Conservation (phyloP, 2,329 filamentous ascomycete genomes). For the Epicoccum sorghinum region DNA sequence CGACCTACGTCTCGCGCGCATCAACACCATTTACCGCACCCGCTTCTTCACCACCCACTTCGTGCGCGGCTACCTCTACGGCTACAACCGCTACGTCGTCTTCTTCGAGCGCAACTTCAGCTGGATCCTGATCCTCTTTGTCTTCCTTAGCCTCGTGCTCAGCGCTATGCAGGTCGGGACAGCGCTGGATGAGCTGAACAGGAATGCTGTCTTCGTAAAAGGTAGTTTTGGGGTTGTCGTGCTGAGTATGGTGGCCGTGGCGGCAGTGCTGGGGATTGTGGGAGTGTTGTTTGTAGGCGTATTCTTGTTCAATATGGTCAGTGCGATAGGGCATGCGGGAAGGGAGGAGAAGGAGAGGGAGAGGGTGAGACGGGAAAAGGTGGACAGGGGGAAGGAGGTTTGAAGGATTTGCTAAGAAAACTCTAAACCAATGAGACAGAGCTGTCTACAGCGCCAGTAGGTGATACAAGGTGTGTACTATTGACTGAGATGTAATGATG, state of each 20-base stretch:
- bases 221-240: slow-evolving; percentile 45
- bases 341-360: slow-evolving; percentile 45
- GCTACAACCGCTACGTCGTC: slow-evolving; percentile 48
- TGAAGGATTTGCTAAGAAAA: no score
- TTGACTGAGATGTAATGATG: no score
- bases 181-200: slow-evolving; percentile 30
- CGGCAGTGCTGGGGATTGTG: slow-evolving; percentile 34
- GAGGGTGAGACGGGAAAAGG: slow-evolving; percentile 14
- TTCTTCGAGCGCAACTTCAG: slow-evolving; percentile 49
- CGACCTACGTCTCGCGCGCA: slow-evolving; percentile 42
- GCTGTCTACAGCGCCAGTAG: no score
- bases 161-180: slow-evolving; percentile 49
- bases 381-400: no score
- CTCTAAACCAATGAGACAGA: no score
- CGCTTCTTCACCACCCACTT: slow-evolving; percentile 43
- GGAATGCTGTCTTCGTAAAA: slow-evolving; percentile 29
- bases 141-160: slow-evolving; percentile 46
- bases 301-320: slow-evolving; percentile 46
- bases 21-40: slow-evolving; percentile 46
- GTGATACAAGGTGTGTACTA: no score
- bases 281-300: slow-evolving; percentile 37
- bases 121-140: slow-evolving; percentile 47
- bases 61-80: slow-evolving; percentile 48
- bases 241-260: slow-evolving; percentile 43
- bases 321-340: slow-evolving; percentile 39